Evolutionary conservation across 192 early-diverging fungal genomes (phyloP).

Genomic region (Backusella circina): DNA sequence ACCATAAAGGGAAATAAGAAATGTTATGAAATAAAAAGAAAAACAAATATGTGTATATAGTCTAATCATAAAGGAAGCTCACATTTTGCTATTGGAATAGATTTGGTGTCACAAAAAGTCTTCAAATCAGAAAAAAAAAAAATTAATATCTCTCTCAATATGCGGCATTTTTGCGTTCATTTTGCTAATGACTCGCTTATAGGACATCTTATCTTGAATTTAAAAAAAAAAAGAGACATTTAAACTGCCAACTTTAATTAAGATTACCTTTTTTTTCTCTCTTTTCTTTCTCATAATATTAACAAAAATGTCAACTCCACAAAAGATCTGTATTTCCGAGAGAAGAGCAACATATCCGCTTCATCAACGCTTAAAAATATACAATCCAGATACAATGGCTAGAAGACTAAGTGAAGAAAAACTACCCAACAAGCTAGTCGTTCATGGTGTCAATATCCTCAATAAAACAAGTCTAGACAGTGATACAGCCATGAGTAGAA

Average conservation of each 20-base stretch:
- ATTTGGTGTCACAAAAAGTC: neutral
- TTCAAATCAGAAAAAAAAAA: neutral
- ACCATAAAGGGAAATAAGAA: neutral
- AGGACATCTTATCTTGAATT: neutral
- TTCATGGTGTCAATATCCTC: slow-evolving; percentile 72
- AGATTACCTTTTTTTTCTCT: neutral
- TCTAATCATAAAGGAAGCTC: neutral
- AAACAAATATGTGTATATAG: neutral
- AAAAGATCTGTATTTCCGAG: slow-evolving; percentile 20
- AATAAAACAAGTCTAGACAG: slow-evolving; percentile 68
- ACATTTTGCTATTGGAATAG: slow-evolving; percentile 6
- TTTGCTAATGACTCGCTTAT: neutral
- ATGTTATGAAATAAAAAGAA: neutral
- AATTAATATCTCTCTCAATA: neutral
- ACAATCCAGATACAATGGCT: slow-evolving; percentile 26
- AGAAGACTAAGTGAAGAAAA: slow-evolving; percentile 12
- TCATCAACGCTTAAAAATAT: slow-evolving; percentile 28
- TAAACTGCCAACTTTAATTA: neutral
- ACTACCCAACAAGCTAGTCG: slow-evolving; percentile 24
- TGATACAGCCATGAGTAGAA: slow-evolving; percentile 61
- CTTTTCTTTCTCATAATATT: neutral
- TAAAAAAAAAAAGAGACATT: neutral
- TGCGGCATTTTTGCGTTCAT: slow-evolving; percentile 3
- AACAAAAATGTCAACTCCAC: neutral
- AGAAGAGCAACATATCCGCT: slow-evolving; percentile 31